These are phyloP conservation scores for Hemerocallis citrina DNA, from an alignment of 106 monocot genomes.

Conservation along the genomic window DNA sequence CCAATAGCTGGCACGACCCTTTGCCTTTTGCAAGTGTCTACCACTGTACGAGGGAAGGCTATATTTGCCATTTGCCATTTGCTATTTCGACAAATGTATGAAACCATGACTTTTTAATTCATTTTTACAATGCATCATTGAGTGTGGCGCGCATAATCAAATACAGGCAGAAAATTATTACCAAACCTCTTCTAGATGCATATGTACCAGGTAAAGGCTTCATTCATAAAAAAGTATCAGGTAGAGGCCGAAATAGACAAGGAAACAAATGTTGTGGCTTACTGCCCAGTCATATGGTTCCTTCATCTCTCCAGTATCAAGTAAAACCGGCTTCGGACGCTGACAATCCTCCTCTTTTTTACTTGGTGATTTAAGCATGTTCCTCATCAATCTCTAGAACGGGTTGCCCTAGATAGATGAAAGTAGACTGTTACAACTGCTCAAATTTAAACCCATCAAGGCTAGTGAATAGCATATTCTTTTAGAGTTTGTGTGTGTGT, in stretches of 20 bases:
- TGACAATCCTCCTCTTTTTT: conserved; percentile 73
- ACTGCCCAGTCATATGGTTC: conserved; percentile 92
- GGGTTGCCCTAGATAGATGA: conserved; percentile 62
- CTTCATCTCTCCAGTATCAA: conserved; percentile 96
- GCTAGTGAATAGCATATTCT: conserved; percentile 1
- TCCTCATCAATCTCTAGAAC: conserved; percentile 83
- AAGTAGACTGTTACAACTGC: conserved; percentile 2
- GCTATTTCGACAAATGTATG: neutral
- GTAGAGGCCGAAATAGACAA: neutral
- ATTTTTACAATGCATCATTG: neutral
- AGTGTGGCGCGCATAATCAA: neutral
- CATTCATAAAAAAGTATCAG: neutral
- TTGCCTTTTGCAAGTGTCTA: too few relatives aligned
- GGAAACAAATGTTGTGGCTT: conserved; percentile 17
- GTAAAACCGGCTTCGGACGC: conserved; percentile 79
- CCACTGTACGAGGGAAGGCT: too few relatives aligned
- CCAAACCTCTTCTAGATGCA: neutral
- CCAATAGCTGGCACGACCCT: too few relatives aligned
- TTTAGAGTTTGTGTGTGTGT: too few relatives aligned
- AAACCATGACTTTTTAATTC: neutral
- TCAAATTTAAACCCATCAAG: neutral
- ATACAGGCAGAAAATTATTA: neutral
- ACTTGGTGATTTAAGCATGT: conserved; percentile 61
- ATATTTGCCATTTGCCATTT: too few relatives aligned
- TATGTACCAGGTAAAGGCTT: too few relatives aligned